Evolutionary conservation across 1,284 basidiomycete species (phyloP), one percentile per base, ranked within the genome.

Genomic region (Ceratobasidium sp.): DNA sequence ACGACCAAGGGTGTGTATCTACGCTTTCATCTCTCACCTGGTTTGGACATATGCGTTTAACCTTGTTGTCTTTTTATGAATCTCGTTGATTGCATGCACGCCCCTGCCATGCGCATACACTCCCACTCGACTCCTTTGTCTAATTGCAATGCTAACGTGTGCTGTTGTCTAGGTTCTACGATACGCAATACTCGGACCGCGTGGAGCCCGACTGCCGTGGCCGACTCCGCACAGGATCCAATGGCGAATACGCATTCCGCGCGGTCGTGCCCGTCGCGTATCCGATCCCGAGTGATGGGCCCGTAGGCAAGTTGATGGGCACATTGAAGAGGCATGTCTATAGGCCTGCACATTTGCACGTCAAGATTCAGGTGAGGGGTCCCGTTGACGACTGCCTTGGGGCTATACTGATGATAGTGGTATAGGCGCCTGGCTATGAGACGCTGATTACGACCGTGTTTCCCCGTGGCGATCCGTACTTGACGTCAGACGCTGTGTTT

Each of bases 211-310:
- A 96, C 77, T 95, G 91, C 81, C 85, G 94, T 76, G 94, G 94
- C 0, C 84, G 90, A 14, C 80, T 95, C 44, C 84, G 78, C 28
- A 84, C 89, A 1, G 86, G 85, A 71, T 82, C 85, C 47, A 87
- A 94, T 70, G 93, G 93, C 11, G 83, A 81, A 54, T 95, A 87
- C 78, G 85, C 85, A 9, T 95, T 90, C 81, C 87, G 93, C 44
- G 92, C 91, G 28, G 84, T 95, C 16, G 88, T 92, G 77, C 94
- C 94, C 0, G 85, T 89, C 0, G 81, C 91, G 16, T 96, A 96
- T 79, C 87, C 93, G n/a, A 89, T 93, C 75, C 92, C 92, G 0
- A 87, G 86, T 61, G 93, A 95, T 76, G 94, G 93, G 0, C 89
- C 93, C 0, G 91, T 94, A 6, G 91, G 91, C 1, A 83, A 85